Evolutionary conservation across 352 stramenopile species (phyloP).

Genomic region (Globisporangium alternatum): DNA sequence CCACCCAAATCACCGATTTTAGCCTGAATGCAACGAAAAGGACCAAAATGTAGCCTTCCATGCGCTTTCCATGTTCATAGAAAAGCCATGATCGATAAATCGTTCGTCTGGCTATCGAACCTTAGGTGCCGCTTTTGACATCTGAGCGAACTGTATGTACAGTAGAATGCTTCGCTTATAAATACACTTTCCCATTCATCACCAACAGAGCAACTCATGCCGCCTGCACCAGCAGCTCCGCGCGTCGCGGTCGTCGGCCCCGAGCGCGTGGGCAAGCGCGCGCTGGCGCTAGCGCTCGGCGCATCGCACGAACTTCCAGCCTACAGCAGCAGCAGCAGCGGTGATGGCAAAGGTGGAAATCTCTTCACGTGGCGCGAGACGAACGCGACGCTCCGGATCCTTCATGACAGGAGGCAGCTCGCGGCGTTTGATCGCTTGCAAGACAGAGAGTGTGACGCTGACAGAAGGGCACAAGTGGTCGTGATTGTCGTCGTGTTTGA

Average conservation of each 20-base stretch:
- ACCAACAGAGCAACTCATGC: not conserved
- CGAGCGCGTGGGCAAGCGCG: slow-evolving; percentile 42
- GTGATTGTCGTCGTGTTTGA: slow-evolving; percentile 57
- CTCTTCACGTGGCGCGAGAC: slow-evolving; percentile 4
- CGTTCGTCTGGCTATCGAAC: too few relatives aligned
- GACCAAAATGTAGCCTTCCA: too few relatives aligned
- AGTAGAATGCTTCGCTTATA: not conserved
- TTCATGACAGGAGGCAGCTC: slow-evolving; percentile 15
- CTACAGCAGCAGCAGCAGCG: slow-evolving; percentile 3
- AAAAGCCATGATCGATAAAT: too few relatives aligned
- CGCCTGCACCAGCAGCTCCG: not conserved
- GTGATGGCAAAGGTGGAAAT: not conserved
- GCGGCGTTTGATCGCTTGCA: slow-evolving; percentile 7
- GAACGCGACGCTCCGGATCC: slow-evolving; percentile 10
- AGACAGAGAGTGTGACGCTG: slow-evolving; percentile 13
- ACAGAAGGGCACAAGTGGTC: slow-evolving; percentile 10
- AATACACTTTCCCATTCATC: slow-evolving; percentile 1
- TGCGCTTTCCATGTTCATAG: too few relatives aligned
- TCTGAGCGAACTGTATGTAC: too few relatives aligned
- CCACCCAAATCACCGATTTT: too few relatives aligned
- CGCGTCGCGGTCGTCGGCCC: slow-evolving; percentile 37
- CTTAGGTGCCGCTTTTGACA: too few relatives aligned
- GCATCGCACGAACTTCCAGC: slow-evolving; percentile 3
- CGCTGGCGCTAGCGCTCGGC: slow-evolving; percentile 49
- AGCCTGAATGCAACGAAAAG: too few relatives aligned